Percentiles rank a stretch among this genome's conserved stretches.
Evolutionary conservation across 2,329 filamentous ascomycete genomes (phyloP).

Genomic region (Pyrenochaeta sp.): DNA sequence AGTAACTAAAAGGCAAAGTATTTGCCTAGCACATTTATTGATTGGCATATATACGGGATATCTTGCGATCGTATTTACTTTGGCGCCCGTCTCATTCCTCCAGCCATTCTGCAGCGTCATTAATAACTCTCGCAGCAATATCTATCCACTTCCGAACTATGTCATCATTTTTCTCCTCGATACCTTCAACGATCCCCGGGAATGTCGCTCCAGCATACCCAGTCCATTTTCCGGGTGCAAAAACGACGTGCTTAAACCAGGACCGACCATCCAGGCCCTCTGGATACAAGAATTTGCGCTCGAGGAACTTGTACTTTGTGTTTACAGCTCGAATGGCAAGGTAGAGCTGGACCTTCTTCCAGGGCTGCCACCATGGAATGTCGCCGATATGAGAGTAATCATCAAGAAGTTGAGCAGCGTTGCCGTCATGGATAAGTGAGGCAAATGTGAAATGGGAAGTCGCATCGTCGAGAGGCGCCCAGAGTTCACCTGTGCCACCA

Average conservation of each 20-base stretch:
- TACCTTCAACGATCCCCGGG: conserved; percentile 69
- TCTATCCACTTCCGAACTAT: conserved; percentile 53
- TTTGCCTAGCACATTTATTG: background rate
- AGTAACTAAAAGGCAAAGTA: background rate
- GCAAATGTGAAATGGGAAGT: conserved; percentile 59
- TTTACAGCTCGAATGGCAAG: conserved; percentile 74
- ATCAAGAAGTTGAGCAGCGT: conserved; percentile 56
- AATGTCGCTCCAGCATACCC: conserved; percentile 82
- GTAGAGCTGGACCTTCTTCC: conserved; percentile 71
- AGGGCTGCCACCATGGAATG: conserved; percentile 82
- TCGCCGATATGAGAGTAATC: conserved; percentile 57
- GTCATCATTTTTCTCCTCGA: conserved; percentile 59
- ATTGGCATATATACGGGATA: conserved; percentile 7
- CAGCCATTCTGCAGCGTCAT: conserved; percentile 46
- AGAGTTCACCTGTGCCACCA: conserved; percentile 47
- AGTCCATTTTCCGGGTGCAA: conserved; percentile 90
- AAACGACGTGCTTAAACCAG: conserved; percentile 97
- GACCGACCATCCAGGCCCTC: conserved; percentile 78
- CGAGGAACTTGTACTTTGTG: conserved; percentile 82
- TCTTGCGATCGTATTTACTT: conserved; percentile 5
- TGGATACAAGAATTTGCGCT: conserved; percentile 79
- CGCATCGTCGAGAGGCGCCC: conserved; percentile 58
- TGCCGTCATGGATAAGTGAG: conserved; percentile 61
- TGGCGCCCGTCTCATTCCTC: conserved; percentile 21
- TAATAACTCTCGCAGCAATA: conserved; percentile 49